Evolutionary conservation across 495 filamentous ascomycete species (phyloP).

Genomic region (Tuber microsphaerosporum): DNA sequence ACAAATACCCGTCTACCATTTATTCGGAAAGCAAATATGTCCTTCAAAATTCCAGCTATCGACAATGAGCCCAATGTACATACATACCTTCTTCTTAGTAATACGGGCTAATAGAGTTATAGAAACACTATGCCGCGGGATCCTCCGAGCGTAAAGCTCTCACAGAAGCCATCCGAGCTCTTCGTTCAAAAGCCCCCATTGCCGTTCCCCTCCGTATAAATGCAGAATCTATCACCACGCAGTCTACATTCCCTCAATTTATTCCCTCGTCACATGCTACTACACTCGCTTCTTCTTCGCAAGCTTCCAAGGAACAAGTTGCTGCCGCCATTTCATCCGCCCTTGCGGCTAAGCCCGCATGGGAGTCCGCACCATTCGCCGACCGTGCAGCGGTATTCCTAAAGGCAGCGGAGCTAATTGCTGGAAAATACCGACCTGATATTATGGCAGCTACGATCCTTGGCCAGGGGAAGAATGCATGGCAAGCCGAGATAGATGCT

Average conservation of each 20-base stretch:
- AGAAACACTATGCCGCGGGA: slow-evolving; percentile 83
- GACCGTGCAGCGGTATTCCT: slow-evolving; percentile 91
- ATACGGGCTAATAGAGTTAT: slow-evolving; percentile 1
- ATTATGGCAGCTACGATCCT: slow-evolving; percentile 90
- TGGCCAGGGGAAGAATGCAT: slow-evolving; percentile 91
- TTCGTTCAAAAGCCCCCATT: slow-evolving; percentile 56
- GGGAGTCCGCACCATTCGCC: slow-evolving; percentile 74
- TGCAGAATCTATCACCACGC: slow-evolving; percentile 54
- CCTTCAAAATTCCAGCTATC: slow-evolving; percentile 80
- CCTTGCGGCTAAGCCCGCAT: slow-evolving; percentile 68
- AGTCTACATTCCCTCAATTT: slow-evolving; percentile 47
- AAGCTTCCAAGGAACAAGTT: slow-evolving; percentile 66
- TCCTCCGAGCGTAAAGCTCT: slow-evolving; percentile 70
- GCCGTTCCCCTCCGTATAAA: slow-evolving; percentile 71
- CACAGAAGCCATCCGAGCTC: slow-evolving; percentile 57
- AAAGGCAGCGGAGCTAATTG: slow-evolving; percentile 82
- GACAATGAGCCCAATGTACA: slow-evolving; percentile 91
- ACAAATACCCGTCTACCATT: neutral
- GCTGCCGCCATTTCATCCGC: slow-evolving; percentile 69
- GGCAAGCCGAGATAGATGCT: slow-evolving; percentile 94
- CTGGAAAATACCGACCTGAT: slow-evolving; percentile 84
- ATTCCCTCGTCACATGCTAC: slow-evolving; percentile 68
- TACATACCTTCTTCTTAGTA: slow-evolving; percentile 42
- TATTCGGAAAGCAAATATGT: slow-evolving; percentile 44
- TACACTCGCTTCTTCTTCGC: slow-evolving; percentile 70